Evolutionary conservation across 148 eudicot species (phyloP).

Genomic region (Rhododendron williamsianum): DNA sequence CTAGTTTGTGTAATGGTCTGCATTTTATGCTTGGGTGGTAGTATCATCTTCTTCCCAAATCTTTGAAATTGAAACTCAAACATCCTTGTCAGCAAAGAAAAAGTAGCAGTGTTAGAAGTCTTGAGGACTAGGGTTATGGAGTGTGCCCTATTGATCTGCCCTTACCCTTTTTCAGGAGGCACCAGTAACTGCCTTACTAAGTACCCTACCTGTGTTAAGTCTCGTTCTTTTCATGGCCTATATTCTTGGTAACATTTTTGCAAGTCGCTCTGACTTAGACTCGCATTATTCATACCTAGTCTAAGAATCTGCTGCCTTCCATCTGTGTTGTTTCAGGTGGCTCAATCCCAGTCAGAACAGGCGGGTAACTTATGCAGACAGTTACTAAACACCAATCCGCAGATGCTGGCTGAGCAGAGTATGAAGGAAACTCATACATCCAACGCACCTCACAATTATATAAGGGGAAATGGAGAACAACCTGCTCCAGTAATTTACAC

Average conservation of each 20-base stretch:
- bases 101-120: not conserved
- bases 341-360: constrained; percentile 60
- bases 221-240: not conserved
- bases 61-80: not conserved
- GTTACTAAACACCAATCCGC: constrained; percentile 24
- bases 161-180: not conserved
- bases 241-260: no score
- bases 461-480: constrained; percentile 31
- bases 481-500: constrained; percentile 54
- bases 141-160: not conserved
- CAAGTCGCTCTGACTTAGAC: not conserved
- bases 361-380: constrained; percentile 46
- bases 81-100: not conserved
- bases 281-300: not conserved
- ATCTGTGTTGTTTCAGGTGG: constrained; percentile 33
- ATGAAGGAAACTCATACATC: constrained; percentile 28
- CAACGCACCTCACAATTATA: constrained; percentile 29
- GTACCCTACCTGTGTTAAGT: not conserved
- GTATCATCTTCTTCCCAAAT: not conserved
- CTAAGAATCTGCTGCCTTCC: not conserved
- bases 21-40: not conserved
- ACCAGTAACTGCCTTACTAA: not conserved
- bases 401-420: constrained; percentile 31
- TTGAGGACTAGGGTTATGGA: not conserved
- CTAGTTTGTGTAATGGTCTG: not conserved